Evolutionary conservation across 176 grass and related monocot genomes (phyloP), one percentile per base, ranked within the genome.

Genomic region (Paspalum vaginatum): DNA sequence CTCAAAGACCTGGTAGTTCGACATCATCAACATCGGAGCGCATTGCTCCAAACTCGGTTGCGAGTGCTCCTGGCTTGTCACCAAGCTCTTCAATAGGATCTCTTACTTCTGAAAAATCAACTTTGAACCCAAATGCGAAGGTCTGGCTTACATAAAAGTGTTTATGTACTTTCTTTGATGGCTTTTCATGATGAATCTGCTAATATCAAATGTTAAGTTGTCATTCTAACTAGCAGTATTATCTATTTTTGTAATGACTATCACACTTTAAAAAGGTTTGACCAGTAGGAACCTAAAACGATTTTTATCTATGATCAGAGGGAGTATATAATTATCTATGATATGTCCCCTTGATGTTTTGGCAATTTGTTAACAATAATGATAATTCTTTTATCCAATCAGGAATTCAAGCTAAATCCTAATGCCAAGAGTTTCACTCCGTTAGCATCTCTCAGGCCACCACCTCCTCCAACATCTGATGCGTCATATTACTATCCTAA

Each of bases 401-500:
- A 92, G 90, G 90, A 92, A 85, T 92, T 92, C 83, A 92, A 84
- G 83, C 65, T 89, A 58, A 92, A 92, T 53, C 90, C 90, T 43
- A 89, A 92, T 84, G 90, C 90, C 38, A 92, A 89, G 64, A 89
- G 83, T 80, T 92, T 92, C 71, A 92, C 83, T 75, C 90, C 86
- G 32, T 47, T 84, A 25, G 11, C 20, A 77, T 77, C 90, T 86
- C 1, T 83, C 42, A 89, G 86, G 65, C 75, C 75, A 58, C 81
- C 71, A 7, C 79, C 80, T 61, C 49, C 84, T 76, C 68, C 89
- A 76, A 51, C 61, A 61, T 56, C 92, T 46, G 92, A 94, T 79
- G 87, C 81, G 76, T 65, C 89, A 25, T 85, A 85, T 49, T 94
- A 94, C 80, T 94, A 94, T 79, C 60, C 89, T 66, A 94, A 74